Evolutionary conservation across 176 grass and related monocot species (phyloP).

Genomic region (Bothriochloa decipiens): DNA sequence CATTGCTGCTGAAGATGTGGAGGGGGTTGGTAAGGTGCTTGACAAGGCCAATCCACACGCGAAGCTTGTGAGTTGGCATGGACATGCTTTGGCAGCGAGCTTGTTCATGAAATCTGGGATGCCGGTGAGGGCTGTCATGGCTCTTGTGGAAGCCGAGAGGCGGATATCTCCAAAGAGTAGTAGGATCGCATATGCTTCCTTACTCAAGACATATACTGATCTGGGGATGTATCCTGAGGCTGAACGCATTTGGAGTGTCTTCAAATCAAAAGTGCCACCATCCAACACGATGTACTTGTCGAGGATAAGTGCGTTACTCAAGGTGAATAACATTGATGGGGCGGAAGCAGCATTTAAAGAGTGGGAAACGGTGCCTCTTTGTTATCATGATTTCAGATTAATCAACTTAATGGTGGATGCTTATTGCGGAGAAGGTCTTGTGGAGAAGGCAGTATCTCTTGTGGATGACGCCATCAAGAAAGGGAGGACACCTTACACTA

Average conservation of each 20-base stretch:
- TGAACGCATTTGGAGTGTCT: slow-evolving; percentile 48
- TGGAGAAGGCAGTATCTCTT: slow-evolving; percentile 63
- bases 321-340: slow-evolving; percentile 47
- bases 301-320: slow-evolving; percentile 56
- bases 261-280: slow-evolving; percentile 34
- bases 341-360: slow-evolving; percentile 58
- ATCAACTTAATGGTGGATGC: slow-evolving; percentile 50
- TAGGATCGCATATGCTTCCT: slow-evolving; percentile 45
- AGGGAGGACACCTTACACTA: slow-evolving; percentile 44
- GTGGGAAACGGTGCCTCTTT: slow-evolving; percentile 31
- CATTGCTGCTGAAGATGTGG: slow-evolving; percentile 40
- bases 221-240: slow-evolving; percentile 46
- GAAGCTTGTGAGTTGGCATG: slow-evolving; percentile 39
- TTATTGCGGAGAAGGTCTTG: slow-evolving; percentile 53
- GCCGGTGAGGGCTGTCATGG: slow-evolving; percentile 36
- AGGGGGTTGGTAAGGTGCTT: slow-evolving; percentile 41
- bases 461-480: slow-evolving; percentile 45
- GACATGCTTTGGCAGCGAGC: slow-evolving; percentile 32
- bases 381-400: slow-evolving; percentile 46
- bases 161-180: slow-evolving; percentile 31
- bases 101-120: slow-evolving; percentile 46
- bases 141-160: slow-evolving; percentile 49
- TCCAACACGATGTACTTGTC: slow-evolving; percentile 58
- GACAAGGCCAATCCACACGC: slow-evolving; percentile 7
- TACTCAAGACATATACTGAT: slow-evolving; percentile 46